These are phyloP conservation scores for Panicum miliaceum DNA, from an alignment of 176 grass and related monocot species.

Conservation along the genomic window DNA sequence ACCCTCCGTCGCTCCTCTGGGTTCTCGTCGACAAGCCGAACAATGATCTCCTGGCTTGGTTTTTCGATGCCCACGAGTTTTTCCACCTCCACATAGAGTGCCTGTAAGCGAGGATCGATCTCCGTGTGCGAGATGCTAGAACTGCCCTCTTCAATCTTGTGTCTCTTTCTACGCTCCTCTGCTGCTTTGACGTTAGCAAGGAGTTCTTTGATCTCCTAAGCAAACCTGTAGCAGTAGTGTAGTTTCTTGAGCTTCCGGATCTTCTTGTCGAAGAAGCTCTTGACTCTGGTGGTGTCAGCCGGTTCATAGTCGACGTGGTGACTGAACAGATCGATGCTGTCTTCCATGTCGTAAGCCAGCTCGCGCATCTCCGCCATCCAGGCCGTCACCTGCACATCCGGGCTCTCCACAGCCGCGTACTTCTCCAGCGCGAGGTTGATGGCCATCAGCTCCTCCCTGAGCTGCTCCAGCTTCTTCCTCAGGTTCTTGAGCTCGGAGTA, in stretches of 20 bases:
- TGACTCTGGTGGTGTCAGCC: neutral
- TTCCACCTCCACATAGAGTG: conserved; percentile 7
- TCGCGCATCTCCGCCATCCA: conserved; percentile 19
- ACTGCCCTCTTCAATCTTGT: neutral
- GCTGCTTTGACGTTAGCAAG: neutral
- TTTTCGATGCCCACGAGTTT: neutral
- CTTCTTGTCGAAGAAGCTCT: neutral
- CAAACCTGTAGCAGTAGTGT: neutral
- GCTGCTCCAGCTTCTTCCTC: conserved; percentile 8
- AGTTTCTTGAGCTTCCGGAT: conserved; percentile 2
- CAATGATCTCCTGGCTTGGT: neutral
- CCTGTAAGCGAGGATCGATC: conserved; percentile 18
- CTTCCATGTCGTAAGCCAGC: conserved; percentile 10
- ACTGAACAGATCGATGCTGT: neutral
- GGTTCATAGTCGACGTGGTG: neutral
- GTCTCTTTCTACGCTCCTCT: neutral
- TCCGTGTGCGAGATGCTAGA: neutral
- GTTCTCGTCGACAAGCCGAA: neutral
- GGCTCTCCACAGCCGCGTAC: neutral
- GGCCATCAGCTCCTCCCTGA: neutral
- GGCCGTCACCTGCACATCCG: neutral
- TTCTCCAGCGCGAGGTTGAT: conserved; percentile 11
- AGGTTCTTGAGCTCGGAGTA: neutral
- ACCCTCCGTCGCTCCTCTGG: neutral
- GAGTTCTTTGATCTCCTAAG: neutral